Base-by-base conservation (phyloP, 768 basidiomycete species). In the Hortiboletus flavorubellus region DNA sequence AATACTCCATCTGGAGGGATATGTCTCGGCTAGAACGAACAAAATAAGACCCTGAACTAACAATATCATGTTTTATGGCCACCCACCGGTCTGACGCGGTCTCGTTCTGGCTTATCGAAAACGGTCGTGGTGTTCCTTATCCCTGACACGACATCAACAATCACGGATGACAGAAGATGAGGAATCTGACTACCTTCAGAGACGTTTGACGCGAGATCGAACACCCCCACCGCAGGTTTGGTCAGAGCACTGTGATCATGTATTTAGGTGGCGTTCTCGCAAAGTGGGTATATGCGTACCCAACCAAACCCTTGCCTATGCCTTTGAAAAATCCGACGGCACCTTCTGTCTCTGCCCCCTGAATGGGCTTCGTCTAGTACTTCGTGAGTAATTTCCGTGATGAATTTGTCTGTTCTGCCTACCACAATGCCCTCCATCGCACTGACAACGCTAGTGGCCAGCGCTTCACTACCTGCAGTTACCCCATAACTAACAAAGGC, bases 41-140 rank as follows among this genome's bases (percentile, higher is more conserved):
- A 35, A 39, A 47, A 35, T 54, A 30, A 52, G 37, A 57, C 45
- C 38, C 43, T 48, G 51, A 34, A 42, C 42, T 42, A 37, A 50
- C 34, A 50, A 39, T 5, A 53, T 31, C 23, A 37, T n/a, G 43
- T 37, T 42, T 34, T 29, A 33, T 4, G 16, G 43, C 23, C 9
- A 72, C 85, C 67, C 53, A 89, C 91, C 64, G 89, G 73, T 65
- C 97, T 80, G 41, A 89, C 82, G 18, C 95, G 86, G 64, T 98
- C 96, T 52, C 94, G 80, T 34, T 88, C 88, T 12, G 89, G 88
- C 58, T 84, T 90, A 68, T 98, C 97, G 58, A 98, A 99, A 3
- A 98, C 96, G 2, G 94, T 98, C 0, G 97, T 98, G 1, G 97
- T 99, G 65, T 99, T 99, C 43, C 97, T 86, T 59, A 99, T 96